phyloP scores from a whole-genome alignment of 495 filamentous ascomycete genomes.

The Margaritispora aquatica region DNA sequence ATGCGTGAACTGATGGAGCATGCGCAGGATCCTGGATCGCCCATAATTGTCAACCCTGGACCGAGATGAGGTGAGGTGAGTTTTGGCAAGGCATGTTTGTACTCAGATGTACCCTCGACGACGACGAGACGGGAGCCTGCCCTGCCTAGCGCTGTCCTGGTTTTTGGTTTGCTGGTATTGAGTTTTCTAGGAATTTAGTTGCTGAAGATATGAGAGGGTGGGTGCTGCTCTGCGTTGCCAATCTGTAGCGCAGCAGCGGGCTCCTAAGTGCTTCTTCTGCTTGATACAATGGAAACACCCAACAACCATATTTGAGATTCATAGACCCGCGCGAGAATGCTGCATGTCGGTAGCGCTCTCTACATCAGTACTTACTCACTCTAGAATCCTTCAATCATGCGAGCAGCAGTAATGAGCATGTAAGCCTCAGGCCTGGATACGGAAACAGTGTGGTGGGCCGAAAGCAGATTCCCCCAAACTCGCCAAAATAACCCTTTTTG shows the following conservation, averaged over 20 bases:
- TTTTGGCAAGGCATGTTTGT: conserved; percentile 23
- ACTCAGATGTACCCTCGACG: conserved; percentile 19
- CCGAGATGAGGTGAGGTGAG: background rate
- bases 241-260: background rate
- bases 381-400: background rate
- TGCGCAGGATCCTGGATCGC: background rate
- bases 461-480: conserved; percentile 16
- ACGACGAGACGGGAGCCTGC: conserved; percentile 12
- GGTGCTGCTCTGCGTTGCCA: too few species aligned
- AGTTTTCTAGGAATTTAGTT: background rate
- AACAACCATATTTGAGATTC: background rate
- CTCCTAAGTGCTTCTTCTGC: background rate
- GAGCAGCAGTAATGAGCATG: background rate
- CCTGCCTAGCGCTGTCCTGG: conserved; percentile 13
- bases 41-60: background rate
- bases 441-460: conserved; percentile 20
- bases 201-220: background rate
- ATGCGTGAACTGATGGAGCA: conserved; percentile 23
- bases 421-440: background rate
- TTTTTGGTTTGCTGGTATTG: too few species aligned
- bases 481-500: conserved; percentile 19
- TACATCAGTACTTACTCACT: too few species aligned
- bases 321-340: background rate
- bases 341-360: background rate
- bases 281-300: background rate